Percentiles rank a stretch among this genome's conserved stretches.
Conservation (phyloP, 2,329 filamentous ascomycete genomes). For the Tolypocladium album region DNA sequence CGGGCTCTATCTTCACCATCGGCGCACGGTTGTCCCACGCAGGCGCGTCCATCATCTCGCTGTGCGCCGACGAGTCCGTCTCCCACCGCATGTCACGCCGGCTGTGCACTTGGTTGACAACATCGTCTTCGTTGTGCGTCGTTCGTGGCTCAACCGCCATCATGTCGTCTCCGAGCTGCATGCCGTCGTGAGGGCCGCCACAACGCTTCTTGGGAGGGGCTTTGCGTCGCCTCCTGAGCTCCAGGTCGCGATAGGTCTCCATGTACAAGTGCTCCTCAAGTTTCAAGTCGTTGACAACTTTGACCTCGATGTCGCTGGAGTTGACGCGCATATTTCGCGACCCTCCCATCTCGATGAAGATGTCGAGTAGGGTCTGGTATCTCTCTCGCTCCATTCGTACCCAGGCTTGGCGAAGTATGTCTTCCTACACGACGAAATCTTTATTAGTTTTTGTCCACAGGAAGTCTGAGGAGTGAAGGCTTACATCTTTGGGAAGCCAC, state of each 20-base stretch:
- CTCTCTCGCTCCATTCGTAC: conserved; percentile 28
- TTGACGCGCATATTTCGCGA: conserved; percentile 38
- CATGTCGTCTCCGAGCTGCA: conserved; percentile 29
- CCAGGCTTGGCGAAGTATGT: conserved; percentile 29
- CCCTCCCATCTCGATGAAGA: conserved; percentile 39
- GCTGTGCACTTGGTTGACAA: conserved; percentile 22
- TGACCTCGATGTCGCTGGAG: conserved; percentile 36
- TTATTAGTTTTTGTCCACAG: background rate
- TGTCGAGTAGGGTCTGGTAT: conserved; percentile 29
- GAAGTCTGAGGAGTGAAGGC: conserved; percentile 8
- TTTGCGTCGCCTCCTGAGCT: conserved; percentile 29
- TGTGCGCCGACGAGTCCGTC: conserved; percentile 11
- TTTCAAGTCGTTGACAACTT: conserved; percentile 33
- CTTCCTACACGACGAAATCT: conserved; percentile 18
- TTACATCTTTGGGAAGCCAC: conserved; percentile 41
- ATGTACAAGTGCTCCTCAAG: conserved; percentile 27
- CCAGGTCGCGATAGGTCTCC: conserved; percentile 25
- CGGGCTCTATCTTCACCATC: conserved; percentile 16
- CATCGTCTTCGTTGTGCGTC: conserved; percentile 19
- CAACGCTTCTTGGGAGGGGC: conserved; percentile 18
- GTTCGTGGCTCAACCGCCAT: conserved; percentile 22
- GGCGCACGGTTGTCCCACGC: conserved; percentile 16
- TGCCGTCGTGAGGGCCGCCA: conserved; percentile 16
- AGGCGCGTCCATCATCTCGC: conserved; percentile 16
- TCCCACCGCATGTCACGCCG: conserved; percentile 14